Conservation (phyloP, 148 eudicot genomes). For the Talinum fruticosum region DNA sequence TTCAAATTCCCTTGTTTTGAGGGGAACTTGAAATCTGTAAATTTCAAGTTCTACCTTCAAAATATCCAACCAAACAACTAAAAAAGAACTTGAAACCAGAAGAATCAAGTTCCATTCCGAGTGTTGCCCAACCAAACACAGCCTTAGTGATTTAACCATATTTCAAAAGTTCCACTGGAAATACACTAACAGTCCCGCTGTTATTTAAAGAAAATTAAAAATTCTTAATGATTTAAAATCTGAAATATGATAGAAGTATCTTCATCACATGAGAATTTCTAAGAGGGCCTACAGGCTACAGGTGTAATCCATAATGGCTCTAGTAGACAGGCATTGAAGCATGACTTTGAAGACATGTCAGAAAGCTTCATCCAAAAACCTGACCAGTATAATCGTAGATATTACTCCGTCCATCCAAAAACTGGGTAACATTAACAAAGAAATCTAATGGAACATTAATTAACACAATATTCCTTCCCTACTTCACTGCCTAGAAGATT, state of each 20-base stretch:
- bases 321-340: neutral
- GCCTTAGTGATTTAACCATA: neutral
- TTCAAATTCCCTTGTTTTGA: no score
- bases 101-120: no score
- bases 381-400: neutral
- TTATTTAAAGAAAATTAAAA: neutral
- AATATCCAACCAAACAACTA: no score
- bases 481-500: neutral
- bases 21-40: no score
- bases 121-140: no score
- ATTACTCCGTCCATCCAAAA: neutral
- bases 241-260: neutral
- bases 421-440: neutral
- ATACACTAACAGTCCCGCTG: neutral
- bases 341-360: neutral
- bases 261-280: neutral
- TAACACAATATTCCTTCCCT: neutral
- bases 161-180: neutral
- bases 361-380: neutral
- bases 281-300: neutral
- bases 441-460: neutral
- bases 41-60: no score
- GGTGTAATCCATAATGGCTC: neutral
- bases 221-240: neutral
- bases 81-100: no score